Evolutionary conservation across 108 stramenopile genomes (phyloP), one percentile per base, ranked within the genome.

Genomic region (Asterionellopsis glacialis): DNA sequence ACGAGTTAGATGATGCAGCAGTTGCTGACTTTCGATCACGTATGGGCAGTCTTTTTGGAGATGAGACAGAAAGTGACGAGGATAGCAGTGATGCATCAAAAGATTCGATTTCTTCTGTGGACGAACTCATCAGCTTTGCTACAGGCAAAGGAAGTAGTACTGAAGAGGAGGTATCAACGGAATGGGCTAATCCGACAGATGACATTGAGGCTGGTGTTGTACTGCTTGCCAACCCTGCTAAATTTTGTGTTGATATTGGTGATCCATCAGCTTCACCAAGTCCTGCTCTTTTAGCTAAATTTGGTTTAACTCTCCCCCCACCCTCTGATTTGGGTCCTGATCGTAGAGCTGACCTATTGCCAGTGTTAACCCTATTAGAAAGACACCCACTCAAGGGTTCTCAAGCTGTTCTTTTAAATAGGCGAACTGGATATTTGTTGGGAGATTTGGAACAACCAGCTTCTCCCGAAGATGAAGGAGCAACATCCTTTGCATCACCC

Each of bases 381-480:
- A n/a, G 59, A 41, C 68, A 79, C 48, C 61, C 68, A n/a, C 49
- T 64, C 18, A 61, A 51, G 56, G 77, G 84, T 27, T 71, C 63
- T 28, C 66, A 61, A 23, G 90, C 77, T 22, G 76, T 92, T 2
- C 59, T 88, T 25, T 55, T 92, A 44, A 92, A 92, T 64, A 72
- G 90, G 51, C 55, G 90, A 47, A 88, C 90, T 23, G 90, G 90
- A n/a, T 82, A 88, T 57, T 49, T 92, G n/a, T 69, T 92, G 42
- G 90, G 90, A 5, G 90, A 92, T 64, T 59, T 92, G 63, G 80
- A 85, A 65, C 69, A 82, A 48, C 76, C 72, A 4, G 48, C 50
- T 55, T 67, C 59, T 47, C 51, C 68, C 2, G 27, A 53, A 6
- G 45, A 59, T 19, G 45, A 57, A 24, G 61, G 61, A 11, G 40